A percentile compares a stretch with the other conserved stretches of the same genome.
Evolutionary conservation across 345 rosid species (phyloP).

Genomic region (Bruguiera sexangula): DNA sequence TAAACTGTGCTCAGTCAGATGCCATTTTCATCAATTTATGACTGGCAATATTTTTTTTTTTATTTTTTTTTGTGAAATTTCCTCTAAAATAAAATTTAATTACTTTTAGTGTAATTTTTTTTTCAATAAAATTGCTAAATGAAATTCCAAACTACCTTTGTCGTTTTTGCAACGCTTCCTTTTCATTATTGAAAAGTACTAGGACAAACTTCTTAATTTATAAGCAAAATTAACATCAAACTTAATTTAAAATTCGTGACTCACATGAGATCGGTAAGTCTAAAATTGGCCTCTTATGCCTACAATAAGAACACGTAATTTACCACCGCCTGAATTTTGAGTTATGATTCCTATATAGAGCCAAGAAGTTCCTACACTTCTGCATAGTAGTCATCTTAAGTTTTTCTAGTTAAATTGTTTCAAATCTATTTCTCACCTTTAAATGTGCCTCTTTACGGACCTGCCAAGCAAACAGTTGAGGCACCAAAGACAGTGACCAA

Average conservation of each 20-base stretch:
- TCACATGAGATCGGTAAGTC: slow-evolving; percentile 76
- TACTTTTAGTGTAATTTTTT: too few relatives aligned
- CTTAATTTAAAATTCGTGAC: slow-evolving; percentile 49
- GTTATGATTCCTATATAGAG: slow-evolving; percentile 55
- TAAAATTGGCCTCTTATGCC: slow-evolving; percentile 90
- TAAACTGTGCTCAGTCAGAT: too few relatives aligned
- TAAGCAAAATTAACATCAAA: too few relatives aligned
- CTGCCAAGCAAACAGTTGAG: slow-evolving; percentile 90
- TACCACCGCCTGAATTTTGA: slow-evolving; percentile 90
- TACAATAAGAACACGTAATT: slow-evolving; percentile 91
- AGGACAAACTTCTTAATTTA: too few relatives aligned
- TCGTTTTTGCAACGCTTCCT: too few relatives aligned
- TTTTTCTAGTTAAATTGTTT: slow-evolving; percentile 35
- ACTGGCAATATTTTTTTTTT: too few relatives aligned
- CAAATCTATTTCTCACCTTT: slow-evolving; percentile 65
- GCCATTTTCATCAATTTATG: too few relatives aligned
- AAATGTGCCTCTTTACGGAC: slow-evolving; percentile 31
- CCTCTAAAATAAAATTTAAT: too few relatives aligned
- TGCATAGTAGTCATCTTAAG: slow-evolving; percentile 80
- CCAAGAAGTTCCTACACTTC: slow-evolving; percentile 80
- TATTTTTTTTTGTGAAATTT: too few relatives aligned
- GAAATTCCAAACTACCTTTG: too few relatives aligned
- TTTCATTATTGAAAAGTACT: too few relatives aligned
- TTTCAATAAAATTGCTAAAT: too few relatives aligned
- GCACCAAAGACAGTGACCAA: slow-evolving; percentile 92